Percentiles rank a stretch among this genome's conserved stretches.
Conservation (phyloP, 257 asterid species). For the Hygrophila difformis region DNA sequence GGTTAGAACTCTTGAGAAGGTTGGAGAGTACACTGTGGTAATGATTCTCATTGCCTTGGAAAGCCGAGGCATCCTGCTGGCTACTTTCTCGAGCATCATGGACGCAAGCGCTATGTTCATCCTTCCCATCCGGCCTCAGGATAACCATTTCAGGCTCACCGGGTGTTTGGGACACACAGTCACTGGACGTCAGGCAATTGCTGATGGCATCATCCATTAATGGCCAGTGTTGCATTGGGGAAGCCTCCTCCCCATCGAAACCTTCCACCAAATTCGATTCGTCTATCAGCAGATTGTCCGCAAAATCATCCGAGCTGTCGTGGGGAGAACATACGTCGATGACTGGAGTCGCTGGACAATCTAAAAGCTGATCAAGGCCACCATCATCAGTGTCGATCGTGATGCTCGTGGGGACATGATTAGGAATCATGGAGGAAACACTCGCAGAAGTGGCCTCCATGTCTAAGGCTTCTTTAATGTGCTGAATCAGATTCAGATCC, state of each 20-base stretch:
- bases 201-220: constrained; percentile 51
- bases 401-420: constrained; percentile 17
- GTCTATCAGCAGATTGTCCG: constrained; percentile 32
- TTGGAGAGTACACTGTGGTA: constrained; percentile 64
- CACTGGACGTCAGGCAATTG: constrained; percentile 49
- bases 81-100: constrained; percentile 30
- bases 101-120: constrained; percentile 4
- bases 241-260: constrained; percentile 36
- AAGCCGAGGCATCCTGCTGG: constrained; percentile 28
- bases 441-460: constrained; percentile 29
- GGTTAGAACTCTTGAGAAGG: constrained; percentile 66
- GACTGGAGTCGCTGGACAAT: constrained; percentile 23
- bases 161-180: constrained; percentile 52
- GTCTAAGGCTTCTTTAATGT: constrained; percentile 38
- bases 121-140: constrained; percentile 24
- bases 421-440: constrained; percentile 25
- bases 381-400: constrained; percentile 15
- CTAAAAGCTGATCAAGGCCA: constrained; percentile 24
- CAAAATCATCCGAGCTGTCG: constrained; percentile 37
- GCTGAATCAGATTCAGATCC: constrained; percentile 58
- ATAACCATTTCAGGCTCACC: constrained; percentile 25
- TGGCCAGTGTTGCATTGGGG: constrained; percentile 41
- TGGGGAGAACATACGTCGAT: constrained; percentile 33
- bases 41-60: constrained; percentile 40
- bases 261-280: constrained; percentile 41